These are phyloP conservation scores for Fomitopsis schrenkii DNA, from an alignment of 1,284 basidiomycete genomes.

Conservation along the genomic window DNA sequence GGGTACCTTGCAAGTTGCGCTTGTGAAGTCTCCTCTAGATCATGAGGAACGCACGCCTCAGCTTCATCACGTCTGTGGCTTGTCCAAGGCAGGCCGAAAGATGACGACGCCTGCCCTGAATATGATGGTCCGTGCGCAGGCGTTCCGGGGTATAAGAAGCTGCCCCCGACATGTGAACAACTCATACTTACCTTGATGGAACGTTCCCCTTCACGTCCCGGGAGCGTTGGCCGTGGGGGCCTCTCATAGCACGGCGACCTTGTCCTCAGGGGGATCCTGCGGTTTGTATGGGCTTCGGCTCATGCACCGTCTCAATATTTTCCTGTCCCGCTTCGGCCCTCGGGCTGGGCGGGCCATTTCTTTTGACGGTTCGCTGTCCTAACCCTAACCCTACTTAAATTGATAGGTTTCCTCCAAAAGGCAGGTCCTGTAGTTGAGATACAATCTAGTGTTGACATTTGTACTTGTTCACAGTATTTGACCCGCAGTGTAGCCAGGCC, in stretches of 20 bases:
- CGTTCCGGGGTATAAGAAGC: neutral
- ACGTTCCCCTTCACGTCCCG: conserved; percentile 34
- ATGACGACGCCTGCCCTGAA: conserved; percentile 5
- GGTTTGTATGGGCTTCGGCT: conserved; percentile 64
- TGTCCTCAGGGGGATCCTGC: conserved; percentile 45
- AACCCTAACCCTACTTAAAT: conserved; percentile 8
- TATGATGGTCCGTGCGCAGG: conserved; percentile 6
- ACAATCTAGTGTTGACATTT: neutral
- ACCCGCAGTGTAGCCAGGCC: too few relatives aligned
- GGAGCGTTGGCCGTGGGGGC: conserved; percentile 40
- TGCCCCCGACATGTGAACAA: conserved; percentile 1
- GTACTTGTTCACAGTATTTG: too few relatives aligned
- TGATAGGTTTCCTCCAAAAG: neutral
- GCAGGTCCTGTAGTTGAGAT: neutral
- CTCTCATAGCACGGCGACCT: conserved; percentile 70
- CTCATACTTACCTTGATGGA: conserved; percentile 40
- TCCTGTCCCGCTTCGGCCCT: conserved; percentile 56
- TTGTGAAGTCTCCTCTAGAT: too few relatives aligned
- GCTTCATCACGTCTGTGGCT: too few relatives aligned
- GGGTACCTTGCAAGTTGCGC: too few relatives aligned
- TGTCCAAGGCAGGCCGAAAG: neutral
- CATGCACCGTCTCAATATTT: conserved; percentile 72
- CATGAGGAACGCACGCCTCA: too few relatives aligned
- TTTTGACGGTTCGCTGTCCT: conserved; percentile 1
- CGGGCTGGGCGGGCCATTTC: conserved; percentile 31